phyloP scores from a whole-genome alignment of 2,329 filamentous ascomycete genomes.

The Piedraia hortae region DNA sequence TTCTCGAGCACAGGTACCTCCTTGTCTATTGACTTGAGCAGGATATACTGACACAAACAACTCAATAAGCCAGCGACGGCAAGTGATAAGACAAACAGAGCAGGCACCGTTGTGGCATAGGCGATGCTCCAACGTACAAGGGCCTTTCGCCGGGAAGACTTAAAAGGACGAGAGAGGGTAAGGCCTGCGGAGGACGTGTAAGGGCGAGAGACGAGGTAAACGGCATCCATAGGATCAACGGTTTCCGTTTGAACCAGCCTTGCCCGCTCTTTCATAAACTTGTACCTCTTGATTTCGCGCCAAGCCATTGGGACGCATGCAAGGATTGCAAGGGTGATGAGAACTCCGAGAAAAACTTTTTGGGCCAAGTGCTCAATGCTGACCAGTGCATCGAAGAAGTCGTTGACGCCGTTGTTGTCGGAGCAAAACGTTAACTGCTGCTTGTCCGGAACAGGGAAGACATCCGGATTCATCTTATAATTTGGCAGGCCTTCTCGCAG shows the following conservation, averaged over 20 bases:
- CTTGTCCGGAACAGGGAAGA: conserved; percentile 65
- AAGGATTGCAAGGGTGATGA: conserved; percentile 41
- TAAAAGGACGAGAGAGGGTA: conserved; percentile 37
- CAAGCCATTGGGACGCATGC: conserved; percentile 57
- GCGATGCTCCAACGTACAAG: conserved; percentile 60
- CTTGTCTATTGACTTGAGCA: conserved; percentile 46
- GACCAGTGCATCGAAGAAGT: conserved; percentile 54
- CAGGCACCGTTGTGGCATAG: conserved; percentile 62
- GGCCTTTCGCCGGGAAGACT: conserved; percentile 34
- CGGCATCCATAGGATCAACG: conserved; percentile 60
- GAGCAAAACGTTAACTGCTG: conserved; percentile 68
- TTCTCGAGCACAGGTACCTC: conserved; percentile 47
- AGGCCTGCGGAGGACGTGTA: conserved; percentile 47
- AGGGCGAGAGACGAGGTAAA: conserved; percentile 67
- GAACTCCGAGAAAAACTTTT: conserved; percentile 48
- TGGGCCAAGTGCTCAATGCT: conserved; percentile 38
- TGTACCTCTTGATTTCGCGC: conserved; percentile 53
- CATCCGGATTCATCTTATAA: conserved; percentile 50
- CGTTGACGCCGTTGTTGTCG: conserved; percentile 50
- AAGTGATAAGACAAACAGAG: conserved; percentile 63
- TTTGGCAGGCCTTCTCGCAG: conserved; percentile 42
- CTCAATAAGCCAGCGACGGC: conserved; percentile 58
- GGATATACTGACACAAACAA: conserved; percentile 54
- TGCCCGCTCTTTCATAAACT: conserved; percentile 40
- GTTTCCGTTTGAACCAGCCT: conserved; percentile 35